These are phyloP conservation scores for Oryza glumipatula DNA, from an alignment of 176 grass and related monocot genomes.

Conservation along the genomic window DNA sequence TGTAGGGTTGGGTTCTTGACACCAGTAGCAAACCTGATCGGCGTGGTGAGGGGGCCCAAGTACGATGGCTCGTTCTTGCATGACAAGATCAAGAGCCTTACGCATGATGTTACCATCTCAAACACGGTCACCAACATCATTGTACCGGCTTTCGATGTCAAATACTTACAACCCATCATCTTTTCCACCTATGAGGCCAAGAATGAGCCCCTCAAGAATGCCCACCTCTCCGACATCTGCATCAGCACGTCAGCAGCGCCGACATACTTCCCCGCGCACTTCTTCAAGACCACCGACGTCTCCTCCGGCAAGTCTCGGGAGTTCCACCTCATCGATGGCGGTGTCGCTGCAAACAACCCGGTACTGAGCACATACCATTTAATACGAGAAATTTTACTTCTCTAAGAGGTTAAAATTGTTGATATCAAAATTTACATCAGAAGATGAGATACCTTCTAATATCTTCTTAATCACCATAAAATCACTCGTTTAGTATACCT, in stretches of 20 bases:
- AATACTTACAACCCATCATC: constrained; percentile 57
- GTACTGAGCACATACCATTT: neutral
- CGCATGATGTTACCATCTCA: constrained; percentile 24
- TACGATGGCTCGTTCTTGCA: constrained; percentile 63
- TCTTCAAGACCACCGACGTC: constrained; percentile 20
- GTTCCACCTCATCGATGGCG: constrained; percentile 68
- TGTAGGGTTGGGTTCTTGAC: constrained; percentile 23
- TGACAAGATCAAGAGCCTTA: constrained; percentile 50
- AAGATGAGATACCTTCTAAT: too few relatives aligned
- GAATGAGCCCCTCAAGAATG: constrained; percentile 42
- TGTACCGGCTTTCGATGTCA: constrained; percentile 66
- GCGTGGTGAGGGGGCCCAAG: constrained; percentile 31
- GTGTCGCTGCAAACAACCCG: constrained; percentile 72
- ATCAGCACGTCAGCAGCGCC: constrained; percentile 78
- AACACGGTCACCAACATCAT: constrained; percentile 60
- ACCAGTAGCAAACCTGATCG: neutral
- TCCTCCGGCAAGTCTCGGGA: neutral
- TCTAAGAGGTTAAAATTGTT: too few relatives aligned
- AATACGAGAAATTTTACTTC: too few relatives aligned
- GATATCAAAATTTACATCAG: too few relatives aligned
- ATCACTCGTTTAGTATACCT: too few relatives aligned
- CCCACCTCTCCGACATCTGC: constrained; percentile 69
- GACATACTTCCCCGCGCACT: constrained; percentile 63
- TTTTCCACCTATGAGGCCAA: constrained; percentile 65
- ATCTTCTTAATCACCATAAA: too few relatives aligned